Base-by-base conservation (phyloP, 371 early-diverging fungal genomes). In the Haplosporangium sp. region DNA sequence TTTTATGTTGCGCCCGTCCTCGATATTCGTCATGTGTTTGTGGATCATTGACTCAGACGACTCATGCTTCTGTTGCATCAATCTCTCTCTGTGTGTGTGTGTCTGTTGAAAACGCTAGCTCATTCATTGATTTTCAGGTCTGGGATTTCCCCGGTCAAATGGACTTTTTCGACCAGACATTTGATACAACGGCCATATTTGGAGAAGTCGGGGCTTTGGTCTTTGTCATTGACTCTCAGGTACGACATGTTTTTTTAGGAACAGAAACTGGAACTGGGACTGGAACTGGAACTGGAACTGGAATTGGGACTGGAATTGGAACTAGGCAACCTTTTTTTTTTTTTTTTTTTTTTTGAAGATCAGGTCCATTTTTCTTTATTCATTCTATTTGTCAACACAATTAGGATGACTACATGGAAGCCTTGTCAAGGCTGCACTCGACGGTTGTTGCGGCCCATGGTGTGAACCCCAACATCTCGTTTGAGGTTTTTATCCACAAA, bases 111-210 rank as follows among this genome's bases (percentile, higher is more conserved):
- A 29, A 29, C 29, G 29, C 29, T 45, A 93, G 93, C 11, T 93
- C 94, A 18, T 95, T 95, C 76, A 91, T 94, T 56, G 94, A 95
- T 71, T 94, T 95, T 81, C 90, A 93, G 63, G 89, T 97, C 6
- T 96, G 95, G 94, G 98, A 98, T 74, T 96, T 94, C 64, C 98
- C 98, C 6, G 97, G 96, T 9, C 92, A 95, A 61, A 86, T 95
- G 66, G 95, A 97, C 84, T 91, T 90, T 67, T 88, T 91, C 64
- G 95, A 96, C 67, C 85, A 88, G 48, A 80, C 90, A 11, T 91
- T 91, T 68, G 91, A 92, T 64, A 84, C 91, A 9, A 87, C 90
- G 55, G 85, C 88, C 12, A 91, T 94, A 21, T 96, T 92, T 83
- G 92, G 90, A 42, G 86, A 90, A 56, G 87, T 87, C 20, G 93